Conservation (phyloP, 2,329 filamentous ascomycete species). For the Fusarium virguliforme region DNA sequence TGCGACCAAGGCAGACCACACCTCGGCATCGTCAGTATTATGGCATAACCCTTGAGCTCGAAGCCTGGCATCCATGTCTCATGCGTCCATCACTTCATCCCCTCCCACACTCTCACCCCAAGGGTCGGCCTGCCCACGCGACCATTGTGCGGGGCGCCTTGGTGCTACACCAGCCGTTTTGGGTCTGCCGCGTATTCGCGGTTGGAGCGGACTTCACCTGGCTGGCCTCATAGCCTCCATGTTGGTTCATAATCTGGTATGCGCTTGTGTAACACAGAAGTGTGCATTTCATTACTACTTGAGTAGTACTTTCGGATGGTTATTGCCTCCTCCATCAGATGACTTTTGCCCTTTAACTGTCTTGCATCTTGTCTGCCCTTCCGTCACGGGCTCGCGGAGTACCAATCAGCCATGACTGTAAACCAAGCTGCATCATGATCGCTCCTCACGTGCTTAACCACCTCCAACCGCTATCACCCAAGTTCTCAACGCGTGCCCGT, state of each 20-base stretch:
- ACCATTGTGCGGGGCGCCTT: slow-evolving; percentile 35
- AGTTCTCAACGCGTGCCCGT: slow-evolving; percentile 5
- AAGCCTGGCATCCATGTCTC: slow-evolving; percentile 15
- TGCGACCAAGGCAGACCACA: background rate
- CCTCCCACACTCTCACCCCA: slow-evolving; percentile 15
- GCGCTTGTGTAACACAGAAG: slow-evolving; percentile 20
- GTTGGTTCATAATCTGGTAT: slow-evolving; percentile 6
- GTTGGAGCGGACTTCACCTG: slow-evolving; percentile 35
- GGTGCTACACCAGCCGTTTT: slow-evolving; percentile 35
- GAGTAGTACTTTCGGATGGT: slow-evolving; percentile 19
- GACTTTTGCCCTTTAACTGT: slow-evolving; percentile 32
- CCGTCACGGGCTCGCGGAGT: slow-evolving; percentile 20
- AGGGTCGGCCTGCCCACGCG: slow-evolving; percentile 16
- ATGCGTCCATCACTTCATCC: slow-evolving; percentile 27
- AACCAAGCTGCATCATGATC: background rate
- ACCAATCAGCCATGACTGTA: slow-evolving; percentile 8
- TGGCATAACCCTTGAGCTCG: slow-evolving; percentile 14
- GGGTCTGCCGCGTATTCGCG: slow-evolving; percentile 32
- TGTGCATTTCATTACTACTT: slow-evolving; percentile 31
- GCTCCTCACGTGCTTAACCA: slow-evolving; percentile 9
- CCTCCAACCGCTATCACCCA: background rate
- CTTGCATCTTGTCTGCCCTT: slow-evolving; percentile 36
- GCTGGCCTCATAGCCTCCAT: slow-evolving; percentile 35
- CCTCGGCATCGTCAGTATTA: slow-evolving; percentile 15
- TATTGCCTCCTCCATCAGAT: slow-evolving; percentile 24